Evolutionary conservation across 345 rosid genomes (phyloP), one percentile per base, ranked within the genome.

Genomic region (Lepidium aucheri): DNA sequence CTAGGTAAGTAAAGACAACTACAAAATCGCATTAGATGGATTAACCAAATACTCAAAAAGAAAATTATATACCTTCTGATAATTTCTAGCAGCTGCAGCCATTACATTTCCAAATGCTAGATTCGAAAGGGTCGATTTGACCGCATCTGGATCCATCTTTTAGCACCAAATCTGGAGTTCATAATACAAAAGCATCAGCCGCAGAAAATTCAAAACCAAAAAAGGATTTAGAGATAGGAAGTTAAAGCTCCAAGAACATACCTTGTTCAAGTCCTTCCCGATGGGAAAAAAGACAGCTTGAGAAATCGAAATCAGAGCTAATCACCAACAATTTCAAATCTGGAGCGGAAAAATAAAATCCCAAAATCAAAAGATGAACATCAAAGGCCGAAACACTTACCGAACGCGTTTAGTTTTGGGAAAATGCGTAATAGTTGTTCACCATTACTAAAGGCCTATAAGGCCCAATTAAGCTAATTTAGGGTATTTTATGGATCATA

Each of bases 61-160:
- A 8, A 16, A 52, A 50, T 32, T 6, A 0, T 22, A 18, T 15
- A 84, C 99, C 97, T 93, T 88, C 59, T 86, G 81, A 61, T 88
- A 93, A 75, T 93, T 88, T 45, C 96, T 94, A 51, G 98, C 98
- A 47, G 97, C 99, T n/a, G 97, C 99, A 2, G 96, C 99, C 80
- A 88, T 74, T 49, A 94, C 97, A 79, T 90, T 90, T 33, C 97
- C 99, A 35, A 90, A 93, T 4, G 94, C 96, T 57, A 94, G 71
- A 74, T 86, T 94, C 5, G 95, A 80, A 32, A 94, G 72, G 15
- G 97, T 88, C 47, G 97, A 86, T 74, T 94, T 94, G 17, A 90
- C 96, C 9, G 97, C 62, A 85, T 90, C 65, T 7, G 96, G 85
- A 83, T 93, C 98, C 98, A 93, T 93, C 60, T 71, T 70, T 40